Base-by-base conservation (phyloP, 441 rosid species). In the Viola pubescens region DNA sequence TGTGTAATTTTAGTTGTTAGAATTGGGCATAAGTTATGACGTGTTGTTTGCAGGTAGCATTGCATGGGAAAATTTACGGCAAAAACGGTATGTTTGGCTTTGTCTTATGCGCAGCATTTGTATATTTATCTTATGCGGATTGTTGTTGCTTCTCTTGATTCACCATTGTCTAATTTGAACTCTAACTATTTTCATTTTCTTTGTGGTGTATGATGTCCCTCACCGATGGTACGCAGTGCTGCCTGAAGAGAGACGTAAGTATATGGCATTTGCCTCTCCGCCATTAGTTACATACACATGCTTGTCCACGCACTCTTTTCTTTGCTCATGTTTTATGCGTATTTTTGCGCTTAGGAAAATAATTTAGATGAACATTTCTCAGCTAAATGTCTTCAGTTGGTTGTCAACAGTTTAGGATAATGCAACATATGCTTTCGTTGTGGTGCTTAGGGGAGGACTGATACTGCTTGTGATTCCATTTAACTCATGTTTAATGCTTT, bases 181-280 rank as follows among this genome's bases (percentile, higher is more conserved):
- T 71, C 67, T 52, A 70, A 71, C 48, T 63, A 46, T 46, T 40
- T 58, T 47, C 65, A 61, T 70, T 60, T 68, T 52, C 40, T 58
- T 64, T 71, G 67, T 26, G 51, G 55, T 71, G 77, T 81, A 72
- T 81, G 79, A 63, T 66, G 7, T 43, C 4, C n/a, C 49, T 63
- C 48, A 49, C 56, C 60, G 34, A 16, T 70, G 81, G 70, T 47
- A 70, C 68, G 77, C 95, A 94, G 97, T 83, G 65, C 86, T 94
- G 73, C 92, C 92, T 3, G 86, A 86, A 80, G 98, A 94, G 65
- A 76, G 72, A 80, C 87, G 98, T 94, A 86, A 86, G 98, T 70
- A 68, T 54, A 42, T 55, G 66, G 59, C 67, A 58, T 56, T 48
- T 50, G 8, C 52, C 46, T 65, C 43, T 48, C 58, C 7, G 63